These are phyloP conservation scores for Paraglomus brasilianum DNA, from an alignment of 192 early-diverging fungal genomes.

Conservation along the genomic window DNA sequence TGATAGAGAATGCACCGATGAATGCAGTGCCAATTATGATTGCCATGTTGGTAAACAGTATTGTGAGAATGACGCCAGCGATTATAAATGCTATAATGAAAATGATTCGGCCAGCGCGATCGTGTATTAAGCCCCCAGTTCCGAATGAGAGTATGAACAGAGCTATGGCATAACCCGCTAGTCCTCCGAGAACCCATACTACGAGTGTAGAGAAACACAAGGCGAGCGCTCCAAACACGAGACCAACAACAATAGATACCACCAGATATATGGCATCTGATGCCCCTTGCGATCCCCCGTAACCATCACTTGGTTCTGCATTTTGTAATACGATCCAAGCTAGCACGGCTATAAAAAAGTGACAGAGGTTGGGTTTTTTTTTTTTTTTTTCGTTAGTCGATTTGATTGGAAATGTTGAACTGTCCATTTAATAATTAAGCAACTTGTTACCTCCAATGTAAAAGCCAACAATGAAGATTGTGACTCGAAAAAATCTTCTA, in stretches of 20 bases:
- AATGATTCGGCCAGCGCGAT: conserved; percentile 63
- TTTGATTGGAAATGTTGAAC: neutral
- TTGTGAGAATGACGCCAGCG: conserved; percentile 61
- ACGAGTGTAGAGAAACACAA: conserved; percentile 71
- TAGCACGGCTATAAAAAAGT: conserved; percentile 37
- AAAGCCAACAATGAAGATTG: conserved; percentile 79
- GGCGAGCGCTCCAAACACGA: conserved; percentile 64
- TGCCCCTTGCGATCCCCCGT: conserved; percentile 26
- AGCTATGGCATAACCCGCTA: conserved; percentile 75
- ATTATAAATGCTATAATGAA: conserved; percentile 65
- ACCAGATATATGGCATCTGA: conserved; percentile 56
- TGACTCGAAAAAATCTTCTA: conserved; percentile 59
- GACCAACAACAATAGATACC: conserved; percentile 59
- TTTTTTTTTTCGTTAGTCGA: neutral
- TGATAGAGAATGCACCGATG: conserved; percentile 77
- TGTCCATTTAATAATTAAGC: neutral
- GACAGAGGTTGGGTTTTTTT: too few relatives aligned
- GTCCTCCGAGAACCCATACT: conserved; percentile 71
- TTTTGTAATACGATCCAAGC: conserved; percentile 52
- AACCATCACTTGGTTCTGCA: conserved; percentile 43
- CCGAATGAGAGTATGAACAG: conserved; percentile 69
- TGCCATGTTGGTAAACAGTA: conserved; percentile 60
- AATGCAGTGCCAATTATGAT: conserved; percentile 72
- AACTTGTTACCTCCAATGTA: conserved; percentile 58
- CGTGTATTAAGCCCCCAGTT: conserved; percentile 59